Conservation (phyloP, 2,329 filamentous ascomycete species). For the Talaromyces islandicus region DNA sequence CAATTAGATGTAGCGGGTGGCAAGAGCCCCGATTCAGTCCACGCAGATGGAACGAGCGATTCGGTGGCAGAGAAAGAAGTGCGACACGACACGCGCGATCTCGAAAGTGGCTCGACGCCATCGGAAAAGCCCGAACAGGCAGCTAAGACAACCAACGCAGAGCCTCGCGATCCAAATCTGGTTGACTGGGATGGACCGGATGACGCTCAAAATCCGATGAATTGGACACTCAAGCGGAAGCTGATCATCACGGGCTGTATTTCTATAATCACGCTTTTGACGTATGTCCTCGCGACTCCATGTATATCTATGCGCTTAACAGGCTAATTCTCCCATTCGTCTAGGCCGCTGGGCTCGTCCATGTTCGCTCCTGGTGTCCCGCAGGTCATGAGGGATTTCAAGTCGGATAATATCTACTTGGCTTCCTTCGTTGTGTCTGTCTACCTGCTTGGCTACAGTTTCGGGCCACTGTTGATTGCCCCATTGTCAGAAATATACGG, state of each 20-base stretch:
- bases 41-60: neutral
- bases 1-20: neutral
- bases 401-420: slow-evolving; percentile 36
- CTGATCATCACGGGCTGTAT: slow-evolving; percentile 43
- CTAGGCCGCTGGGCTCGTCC: slow-evolving; percentile 32
- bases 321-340: slow-evolving; percentile 15
- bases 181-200: slow-evolving; percentile 56
- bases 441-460: slow-evolving; percentile 55
- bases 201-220: slow-evolving; percentile 55
- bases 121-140: neutral
- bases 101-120: slow-evolving; percentile 3
- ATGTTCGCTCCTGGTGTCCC: slow-evolving; percentile 41
- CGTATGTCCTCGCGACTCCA: slow-evolving; percentile 15
- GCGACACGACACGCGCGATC: neutral
- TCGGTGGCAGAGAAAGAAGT: neutral
- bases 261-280: slow-evolving; percentile 44
- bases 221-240: slow-evolving; percentile 49
- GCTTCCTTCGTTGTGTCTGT: slow-evolving; percentile 55
- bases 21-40: neutral
- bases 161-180: slow-evolving; percentile 39
- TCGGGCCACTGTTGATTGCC: slow-evolving; percentile 54
- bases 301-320: slow-evolving; percentile 3
- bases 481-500: slow-evolving; percentile 62
- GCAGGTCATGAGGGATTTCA: slow-evolving; percentile 42
- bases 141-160: neutral